Base-by-base conservation (phyloP, 345 rosid genomes). In the Eucalyptus tenuipes region DNA sequence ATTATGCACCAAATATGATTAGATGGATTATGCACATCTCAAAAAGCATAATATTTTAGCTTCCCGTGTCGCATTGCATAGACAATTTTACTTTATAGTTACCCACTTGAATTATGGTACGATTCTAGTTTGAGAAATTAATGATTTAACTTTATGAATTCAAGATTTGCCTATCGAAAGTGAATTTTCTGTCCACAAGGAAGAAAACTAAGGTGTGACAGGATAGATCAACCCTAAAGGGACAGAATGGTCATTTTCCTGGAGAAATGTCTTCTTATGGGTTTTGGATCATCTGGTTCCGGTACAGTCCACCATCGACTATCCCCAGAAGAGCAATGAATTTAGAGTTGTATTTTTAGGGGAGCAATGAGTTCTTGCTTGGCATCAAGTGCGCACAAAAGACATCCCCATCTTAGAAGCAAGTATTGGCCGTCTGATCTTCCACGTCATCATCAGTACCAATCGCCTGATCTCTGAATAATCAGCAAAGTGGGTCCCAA, bases 1-100 rank as follows among this genome's bases (percentile, higher is more conserved):
- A 64, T 64, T 64, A 29, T 13, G 75, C 5, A 14, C 0, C 18
- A 13, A 64, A 64, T 15, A n/a, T 64, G 16, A 7, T 64, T 64
- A 3, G 2, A 7, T 64, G 75, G 10, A 64, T 64, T n/a, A 64
- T n/a, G 37, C 18, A 27, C 71, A 61, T 29, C 2, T 0, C 1
- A 64, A 64, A n/a, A 14, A 13, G 18, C 75, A 64, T n/a, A 29
- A 68, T 17, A 31, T 31, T 68, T 31, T 2, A 18, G 31, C 80
- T 68, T 68, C 80, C 37, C 80, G 31, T 18, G 10, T 24, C 0
- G 10, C 20, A 0, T 4, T 10, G 37, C 10, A 6, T 31, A 68
- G 20, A 31, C 13, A 17, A 17, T 16, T 31, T 33, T 33, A 33
- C 37, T 18, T 68, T 64, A 64, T 20, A 64, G 37, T 0, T 64